Evolutionary conservation across 768 basidiomycete species (phyloP).

Genomic region (Hirschioporus abietinus): DNA sequence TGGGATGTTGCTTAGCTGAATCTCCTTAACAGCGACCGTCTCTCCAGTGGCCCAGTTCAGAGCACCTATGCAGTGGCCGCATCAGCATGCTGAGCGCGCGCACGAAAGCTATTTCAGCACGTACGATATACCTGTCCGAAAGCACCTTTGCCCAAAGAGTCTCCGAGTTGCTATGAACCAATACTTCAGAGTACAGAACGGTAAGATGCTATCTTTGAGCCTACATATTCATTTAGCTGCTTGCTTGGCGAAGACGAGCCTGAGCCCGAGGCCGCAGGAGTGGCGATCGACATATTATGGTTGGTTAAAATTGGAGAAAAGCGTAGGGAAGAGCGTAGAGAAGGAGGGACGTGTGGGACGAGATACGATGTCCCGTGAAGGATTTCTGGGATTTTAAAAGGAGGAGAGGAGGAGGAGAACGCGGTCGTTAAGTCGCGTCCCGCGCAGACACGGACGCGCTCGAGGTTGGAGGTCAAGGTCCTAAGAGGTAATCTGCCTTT

Average conservation of each 20-base stretch:
- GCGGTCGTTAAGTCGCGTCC: constrained; percentile 27
- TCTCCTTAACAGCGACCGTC: constrained; percentile 98
- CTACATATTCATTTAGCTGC: constrained; percentile 61
- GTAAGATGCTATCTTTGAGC: constrained; percentile 12
- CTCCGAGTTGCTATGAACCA: constrained; percentile 78
- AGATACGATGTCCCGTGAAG: constrained; percentile 8
- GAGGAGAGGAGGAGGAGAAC: constrained; percentile 14
- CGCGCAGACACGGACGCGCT: constrained; percentile 25
- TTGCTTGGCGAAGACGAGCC: constrained; percentile 29
- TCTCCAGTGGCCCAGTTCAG: constrained; percentile 96
- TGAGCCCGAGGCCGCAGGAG: constrained; percentile 26
- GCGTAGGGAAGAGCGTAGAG: background rate
- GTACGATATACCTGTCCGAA: constrained; percentile 95
- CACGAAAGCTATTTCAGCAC: constrained; percentile 25
- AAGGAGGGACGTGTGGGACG: background rate
- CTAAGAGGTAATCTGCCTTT: background rate
- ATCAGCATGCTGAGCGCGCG: background rate
- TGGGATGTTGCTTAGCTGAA: constrained; percentile 89
- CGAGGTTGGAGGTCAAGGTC: background rate
- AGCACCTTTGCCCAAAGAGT: constrained; percentile 93
- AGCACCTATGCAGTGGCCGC: constrained; percentile 46
- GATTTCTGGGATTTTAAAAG: background rate
- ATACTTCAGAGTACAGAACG: constrained; percentile 8
- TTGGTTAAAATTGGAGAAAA: constrained; percentile 17
- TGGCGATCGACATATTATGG: constrained; percentile 18